Evolutionary conservation across 345 rosid species (phyloP).

Genomic region (Syzygium aqueum): DNA sequence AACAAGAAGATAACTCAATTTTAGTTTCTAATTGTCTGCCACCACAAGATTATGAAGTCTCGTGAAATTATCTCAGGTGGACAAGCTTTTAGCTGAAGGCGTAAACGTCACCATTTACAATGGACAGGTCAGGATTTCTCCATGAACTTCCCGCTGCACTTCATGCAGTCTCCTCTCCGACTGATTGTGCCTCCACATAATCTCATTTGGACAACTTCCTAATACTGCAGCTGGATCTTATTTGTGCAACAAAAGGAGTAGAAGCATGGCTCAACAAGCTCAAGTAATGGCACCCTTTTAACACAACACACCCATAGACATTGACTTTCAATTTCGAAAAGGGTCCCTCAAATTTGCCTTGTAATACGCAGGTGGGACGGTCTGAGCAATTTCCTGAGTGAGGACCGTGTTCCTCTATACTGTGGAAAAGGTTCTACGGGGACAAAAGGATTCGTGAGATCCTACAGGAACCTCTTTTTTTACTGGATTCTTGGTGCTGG

Average conservation of each 20-base stretch:
- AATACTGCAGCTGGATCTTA: conserved; percentile 24
- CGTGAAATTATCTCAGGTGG: conserved; percentile 15
- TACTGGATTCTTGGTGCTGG: neutral
- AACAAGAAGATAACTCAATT: neutral
- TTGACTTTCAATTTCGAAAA: neutral
- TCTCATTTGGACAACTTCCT: neutral
- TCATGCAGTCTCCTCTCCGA: accelerated
- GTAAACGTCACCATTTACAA: conserved; percentile 26
- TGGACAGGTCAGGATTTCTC: conserved; percentile 16
- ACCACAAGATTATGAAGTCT: neutral
- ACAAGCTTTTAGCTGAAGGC: conserved; percentile 25
- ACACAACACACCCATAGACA: neutral
- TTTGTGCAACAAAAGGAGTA: conserved; percentile 37
- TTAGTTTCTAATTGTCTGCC: neutral
- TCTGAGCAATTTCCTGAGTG: conserved; percentile 2
- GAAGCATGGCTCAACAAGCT: conserved; percentile 41
- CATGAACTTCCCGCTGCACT: neutral
- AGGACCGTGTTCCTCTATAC: conserved; percentile 17
- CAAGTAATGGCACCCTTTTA: conserved; percentile 6
- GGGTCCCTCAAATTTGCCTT: neutral
- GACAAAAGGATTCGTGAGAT: neutral
- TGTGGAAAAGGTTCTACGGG: conserved; percentile 7
- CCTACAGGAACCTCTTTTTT: neutral
- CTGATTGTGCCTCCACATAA: neutral
- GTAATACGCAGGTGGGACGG: conserved; percentile 27